A percentile compares a stretch with the other conserved stretches of the same genome.
phyloP scores from a whole-genome alignment of 2,329 filamentous ascomycete genomes.

The Trichoderma afroharzianum region DNA sequence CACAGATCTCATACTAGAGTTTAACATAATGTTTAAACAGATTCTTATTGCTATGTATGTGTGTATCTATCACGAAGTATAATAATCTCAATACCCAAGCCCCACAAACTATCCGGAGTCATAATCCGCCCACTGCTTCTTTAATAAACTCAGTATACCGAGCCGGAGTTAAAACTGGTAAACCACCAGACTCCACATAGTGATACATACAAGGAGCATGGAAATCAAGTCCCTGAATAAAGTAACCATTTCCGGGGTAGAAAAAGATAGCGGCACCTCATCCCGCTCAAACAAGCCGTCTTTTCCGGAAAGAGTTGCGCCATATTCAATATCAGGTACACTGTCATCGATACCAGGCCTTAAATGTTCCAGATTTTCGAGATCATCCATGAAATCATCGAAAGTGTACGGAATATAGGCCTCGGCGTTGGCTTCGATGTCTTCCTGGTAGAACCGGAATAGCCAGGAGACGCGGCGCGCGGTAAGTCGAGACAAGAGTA shows the following conservation, averaged over 20 bases:
- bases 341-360: background rate
- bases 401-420: background rate
- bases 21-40: background rate
- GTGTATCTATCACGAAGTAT: background rate
- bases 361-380: rapidly evolving
- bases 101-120: background rate
- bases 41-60: background rate
- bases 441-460: background rate
- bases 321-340: background rate
- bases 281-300: background rate
- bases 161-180: background rate
- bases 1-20: background rate
- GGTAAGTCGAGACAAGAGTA: background rate
- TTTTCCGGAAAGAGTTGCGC: background rate
- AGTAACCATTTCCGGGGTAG: background rate
- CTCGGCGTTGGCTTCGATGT: background rate
- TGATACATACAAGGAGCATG: background rate
- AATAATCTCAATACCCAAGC: background rate
- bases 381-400: background rate
- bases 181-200: background rate
- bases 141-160: background rate
- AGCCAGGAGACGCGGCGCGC: background rate
- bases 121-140: background rate
- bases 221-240: background rate
- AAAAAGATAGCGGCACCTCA: background rate